These are phyloP conservation scores for Solanum microdontum DNA, from an alignment of 257 asterid species.

Conservation along the genomic window DNA sequence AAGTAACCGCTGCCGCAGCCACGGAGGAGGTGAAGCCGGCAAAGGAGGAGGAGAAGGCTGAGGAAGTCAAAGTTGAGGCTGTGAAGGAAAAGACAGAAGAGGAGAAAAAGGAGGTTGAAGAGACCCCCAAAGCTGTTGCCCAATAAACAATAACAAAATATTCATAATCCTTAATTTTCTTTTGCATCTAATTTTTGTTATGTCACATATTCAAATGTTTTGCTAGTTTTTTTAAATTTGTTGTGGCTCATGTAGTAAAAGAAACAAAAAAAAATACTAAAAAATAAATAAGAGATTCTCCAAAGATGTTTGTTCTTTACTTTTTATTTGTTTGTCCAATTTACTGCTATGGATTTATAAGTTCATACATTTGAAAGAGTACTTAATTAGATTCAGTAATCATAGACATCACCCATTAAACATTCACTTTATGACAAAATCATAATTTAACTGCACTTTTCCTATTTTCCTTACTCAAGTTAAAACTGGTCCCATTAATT, in stretches of 20 bases:
- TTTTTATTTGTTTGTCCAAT: neutral
- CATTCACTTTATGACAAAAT: neutral
- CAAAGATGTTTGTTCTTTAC: neutral
- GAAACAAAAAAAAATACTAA: neutral
- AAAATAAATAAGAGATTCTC: neutral
- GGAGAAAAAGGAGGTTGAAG: conserved; percentile 10
- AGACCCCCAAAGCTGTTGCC: neutral
- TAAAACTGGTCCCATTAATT: no score
- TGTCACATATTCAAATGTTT: neutral
- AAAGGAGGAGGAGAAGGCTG: conserved; percentile 10
- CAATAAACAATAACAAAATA: neutral
- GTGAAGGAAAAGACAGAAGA: neutral
- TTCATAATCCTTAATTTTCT: neutral
- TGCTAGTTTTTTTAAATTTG: neutral
- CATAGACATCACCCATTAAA: neutral
- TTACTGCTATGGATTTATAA: neutral
- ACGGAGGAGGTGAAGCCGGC: conserved; percentile 5
- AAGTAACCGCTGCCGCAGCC: neutral
- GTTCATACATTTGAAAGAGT: neutral
- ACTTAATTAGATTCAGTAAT: neutral
- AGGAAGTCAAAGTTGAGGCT: conserved; percentile 14
- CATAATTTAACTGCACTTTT: neutral
- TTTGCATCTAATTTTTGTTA: neutral
- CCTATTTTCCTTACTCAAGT: neutral
- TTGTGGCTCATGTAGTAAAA: conserved; percentile 21